Base-by-base conservation (phyloP, 345 rosid genomes). In the Carallia brachiata region DNA sequence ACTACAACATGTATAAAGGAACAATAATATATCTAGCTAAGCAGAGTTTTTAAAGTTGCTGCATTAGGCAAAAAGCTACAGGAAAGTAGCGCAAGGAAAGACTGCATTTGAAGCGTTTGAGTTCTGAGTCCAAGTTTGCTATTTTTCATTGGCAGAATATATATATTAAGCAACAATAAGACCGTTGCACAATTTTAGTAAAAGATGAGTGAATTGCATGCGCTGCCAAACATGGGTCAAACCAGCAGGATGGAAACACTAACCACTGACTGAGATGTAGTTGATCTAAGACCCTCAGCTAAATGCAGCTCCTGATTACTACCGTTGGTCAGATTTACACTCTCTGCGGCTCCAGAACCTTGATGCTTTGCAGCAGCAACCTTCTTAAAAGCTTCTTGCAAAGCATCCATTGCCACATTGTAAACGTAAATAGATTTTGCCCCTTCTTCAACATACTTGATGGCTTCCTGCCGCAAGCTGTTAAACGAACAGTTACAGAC, bases 401-500 rank as follows among this genome's bases (percentile, higher is more conserved):
- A 48, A 70, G 86, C 87, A 73, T 17, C 74, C 8, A 78, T 67
- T 62, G 89, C 92, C 32, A 80, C 79, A 66, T 82, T 69, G 55
- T 75, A 87, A 53, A 72, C 70, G 53, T 87, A 80, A 31, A 68
- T 34, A 52, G 89, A 84, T 57, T 77, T 78, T 6, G 81, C 81
- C 1, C 81, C 87, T 72, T 87, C 89, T 48, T 87, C 85, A 52
- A 84, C 89, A 87, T 80, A 82, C 63, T 76, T 85, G 71, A 73
- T 79, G 40, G 92, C 85, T 70, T 87, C 88, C 66, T 85, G 89
- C 32, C 92, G 85, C 27, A 87, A 73, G 58, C 84, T 85, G 72
- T 81, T 82, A 72, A 85, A 13, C 92, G 79, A 67, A 84, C 89
- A 15, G 89, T 87, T 57, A 80, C 82, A 63, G 89, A 85, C 69